Base-by-base conservation (phyloP, 1,139 yeast genomes). In the Geotrichum carabidarum region DNA sequence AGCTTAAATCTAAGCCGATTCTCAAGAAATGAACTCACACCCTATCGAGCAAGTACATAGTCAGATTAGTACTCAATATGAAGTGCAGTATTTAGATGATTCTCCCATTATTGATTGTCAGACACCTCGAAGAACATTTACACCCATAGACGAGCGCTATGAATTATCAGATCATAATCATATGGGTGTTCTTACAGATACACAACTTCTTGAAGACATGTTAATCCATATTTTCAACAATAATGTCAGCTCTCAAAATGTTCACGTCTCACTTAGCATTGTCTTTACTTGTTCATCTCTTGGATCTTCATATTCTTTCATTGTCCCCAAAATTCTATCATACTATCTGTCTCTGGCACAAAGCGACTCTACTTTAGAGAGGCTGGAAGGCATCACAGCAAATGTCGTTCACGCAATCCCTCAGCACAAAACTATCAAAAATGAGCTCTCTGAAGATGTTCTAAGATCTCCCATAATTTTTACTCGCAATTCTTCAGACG, bases 361-460 rank as follows among this genome's bases (percentile, higher is more conserved):
- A 15, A 32, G 37, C 18, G 17, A 46, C 32, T 38, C 50, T 5
- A 27, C 8, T 5, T 37, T 42, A 11, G 15, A 44, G 6, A 15
- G 32, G 17, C 22, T 51, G 31, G 18, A 42, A 18, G 38, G 14
- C 17, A 27, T 48, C 8, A 36, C 51, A 3, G 55, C 55, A 8
- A 51, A 51, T 47, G 55, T 51, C 5, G 46, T 47, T 12, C 55
- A 51, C 35, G 51, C 42, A 11, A 51, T 51, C 7, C 55, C 55
- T 15, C 47, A 46, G 32, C 51, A 51, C 22, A 51, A 44, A 40
- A 47, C 55, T 12, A 47, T 51, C n/a, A 46, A 51, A 15, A 46
- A 48, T n/a, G 51, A 51, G n/a, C 27, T 18, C 27, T 7, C 11
- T 2, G 44, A 43, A 32, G 48, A 44, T 9, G 15, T n/a, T n/a